These are phyloP conservation scores for Aspergillus hancockii DNA, from an alignment of 495 filamentous ascomycete species.

Conservation along the genomic window DNA sequence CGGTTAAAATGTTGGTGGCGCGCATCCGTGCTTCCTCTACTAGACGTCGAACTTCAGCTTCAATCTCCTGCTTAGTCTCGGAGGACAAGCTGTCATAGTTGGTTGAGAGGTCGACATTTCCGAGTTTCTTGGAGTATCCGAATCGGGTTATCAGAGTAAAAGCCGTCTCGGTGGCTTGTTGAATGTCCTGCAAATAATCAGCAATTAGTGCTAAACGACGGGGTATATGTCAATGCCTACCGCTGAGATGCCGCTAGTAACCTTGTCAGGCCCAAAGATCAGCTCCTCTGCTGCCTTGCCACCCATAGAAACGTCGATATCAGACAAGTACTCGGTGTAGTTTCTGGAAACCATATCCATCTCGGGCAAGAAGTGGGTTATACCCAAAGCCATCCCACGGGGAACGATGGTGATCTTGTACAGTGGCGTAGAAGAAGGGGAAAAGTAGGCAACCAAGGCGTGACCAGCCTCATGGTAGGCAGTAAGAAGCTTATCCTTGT, in stretches of 20 bases:
- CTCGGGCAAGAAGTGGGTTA: slow-evolving; percentile 82
- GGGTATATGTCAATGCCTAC: slow-evolving; percentile 50
- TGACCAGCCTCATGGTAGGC: slow-evolving; percentile 98
- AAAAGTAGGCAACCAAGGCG: slow-evolving; percentile 83
- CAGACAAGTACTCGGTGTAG: slow-evolving; percentile 66
- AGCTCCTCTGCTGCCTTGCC: slow-evolving; percentile 95
- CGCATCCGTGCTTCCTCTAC: slow-evolving; percentile 80
- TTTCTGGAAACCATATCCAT: slow-evolving; percentile 84
- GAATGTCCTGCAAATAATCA: slow-evolving; percentile 66
- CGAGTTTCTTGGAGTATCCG: slow-evolving; percentile 86
- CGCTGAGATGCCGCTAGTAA: slow-evolving; percentile 76
- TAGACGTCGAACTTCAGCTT: slow-evolving; percentile 79
- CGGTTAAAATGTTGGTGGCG: slow-evolving; percentile 67
- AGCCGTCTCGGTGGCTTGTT: slow-evolving; percentile 73
- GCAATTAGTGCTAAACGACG: slow-evolving; percentile 1
- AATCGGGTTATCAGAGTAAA: slow-evolving; percentile 82
- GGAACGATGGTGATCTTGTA: slow-evolving; percentile 98
- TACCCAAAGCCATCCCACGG: slow-evolving; percentile 78
- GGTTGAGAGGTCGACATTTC: slow-evolving; percentile 80
- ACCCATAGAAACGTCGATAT: slow-evolving; percentile 82
- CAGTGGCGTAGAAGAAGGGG: slow-evolving; percentile 67
- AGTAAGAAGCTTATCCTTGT: slow-evolving; percentile 84
- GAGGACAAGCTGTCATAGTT: slow-evolving; percentile 80
- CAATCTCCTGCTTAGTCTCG: slow-evolving; percentile 81
- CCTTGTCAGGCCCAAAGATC: slow-evolving; percentile 82